Evolutionary conservation across 208 protist genomes (phyloP), one percentile per base, ranked within the genome.

Genomic region (Leishmania gerbilli): DNA sequence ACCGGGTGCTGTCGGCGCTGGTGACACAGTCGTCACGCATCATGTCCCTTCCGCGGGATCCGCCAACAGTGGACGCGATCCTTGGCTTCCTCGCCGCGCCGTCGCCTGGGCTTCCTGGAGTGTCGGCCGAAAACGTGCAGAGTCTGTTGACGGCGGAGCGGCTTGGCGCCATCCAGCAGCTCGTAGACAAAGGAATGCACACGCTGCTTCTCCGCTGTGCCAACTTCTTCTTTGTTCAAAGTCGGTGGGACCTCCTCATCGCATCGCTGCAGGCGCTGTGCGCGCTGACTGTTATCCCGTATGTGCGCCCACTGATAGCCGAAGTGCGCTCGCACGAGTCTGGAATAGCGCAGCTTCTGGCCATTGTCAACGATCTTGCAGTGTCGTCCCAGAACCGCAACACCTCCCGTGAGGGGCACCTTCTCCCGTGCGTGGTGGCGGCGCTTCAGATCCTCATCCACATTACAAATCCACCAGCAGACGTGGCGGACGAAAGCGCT

Each of bases 211-310:
- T 96, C 76, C 89, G 88, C 11, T 93, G 90, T 79, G 81, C 83
- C 51, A 90, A 92, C 42, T 97, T 95, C 74, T 97, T 95, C 74
- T 94, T 94, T 82, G 76, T 89, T 47, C 94, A 97, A 79, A 91
- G 88, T 71, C 89, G 91, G 31, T 97, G 89, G 90, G 91, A 95
- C 27, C 74, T 96, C 37, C 91, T 97, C 72, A 87, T 85, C 19
- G 88, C 88, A 8, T 88, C 92, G 3, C 84, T 97, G 67, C 91
- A 95, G 82, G 89, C 87, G 0, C 80, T 96, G 17, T 93, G 87
- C 82, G 92, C 94, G 47, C 74, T 97, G 69, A 90, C 91, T 8
- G 93, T 96, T 42, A 79, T 95, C 21, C 92, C 93, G 17, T 94
- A 91, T 79, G 79, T 94, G 55, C 90, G 94, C 60, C 89, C 90